These are phyloP conservation scores for Passalora sequoiae DNA, from an alignment of 2,329 filamentous ascomycete species.

Conservation along the genomic window DNA sequence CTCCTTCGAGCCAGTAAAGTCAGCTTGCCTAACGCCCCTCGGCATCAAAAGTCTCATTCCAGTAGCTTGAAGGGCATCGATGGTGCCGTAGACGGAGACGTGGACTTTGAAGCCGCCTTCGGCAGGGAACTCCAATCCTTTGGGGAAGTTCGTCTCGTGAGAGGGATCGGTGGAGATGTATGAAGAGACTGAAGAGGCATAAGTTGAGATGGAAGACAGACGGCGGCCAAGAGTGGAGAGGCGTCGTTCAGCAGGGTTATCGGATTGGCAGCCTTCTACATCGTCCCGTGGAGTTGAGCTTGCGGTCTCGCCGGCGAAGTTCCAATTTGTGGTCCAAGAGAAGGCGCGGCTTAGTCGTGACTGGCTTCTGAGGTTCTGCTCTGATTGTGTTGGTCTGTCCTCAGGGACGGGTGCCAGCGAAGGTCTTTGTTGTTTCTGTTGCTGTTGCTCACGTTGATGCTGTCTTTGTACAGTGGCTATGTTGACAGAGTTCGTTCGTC, in stretches of 20 bases:
- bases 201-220: constrained; percentile 1
- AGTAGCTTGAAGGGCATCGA: constrained; percentile 1
- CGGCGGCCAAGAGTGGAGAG: neutral
- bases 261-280: neutral
- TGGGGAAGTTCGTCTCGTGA: constrained; percentile 4
- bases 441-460: neutral
- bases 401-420: neutral
- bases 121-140: neutral
- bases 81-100: constrained; percentile 2
- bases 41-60: neutral
- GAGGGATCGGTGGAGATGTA: constrained; percentile 1
- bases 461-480: neutral
- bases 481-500: neutral
- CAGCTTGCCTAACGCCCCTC: neutral
- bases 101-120: constrained; percentile 1
- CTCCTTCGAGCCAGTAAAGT: neutral
- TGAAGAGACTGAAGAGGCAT: neutral
- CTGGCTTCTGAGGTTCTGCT: neutral
- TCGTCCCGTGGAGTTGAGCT: neutral
- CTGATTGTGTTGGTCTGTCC: neutral
- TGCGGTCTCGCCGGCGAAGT: neutral
- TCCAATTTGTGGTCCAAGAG: constrained; percentile 3
- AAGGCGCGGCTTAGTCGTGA: neutral
- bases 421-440: neutral
- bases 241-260: neutral